These are phyloP conservation scores for Leishmania tropica DNA, from an alignment of 208 protist genomes.

Conservation along the genomic window DNA sequence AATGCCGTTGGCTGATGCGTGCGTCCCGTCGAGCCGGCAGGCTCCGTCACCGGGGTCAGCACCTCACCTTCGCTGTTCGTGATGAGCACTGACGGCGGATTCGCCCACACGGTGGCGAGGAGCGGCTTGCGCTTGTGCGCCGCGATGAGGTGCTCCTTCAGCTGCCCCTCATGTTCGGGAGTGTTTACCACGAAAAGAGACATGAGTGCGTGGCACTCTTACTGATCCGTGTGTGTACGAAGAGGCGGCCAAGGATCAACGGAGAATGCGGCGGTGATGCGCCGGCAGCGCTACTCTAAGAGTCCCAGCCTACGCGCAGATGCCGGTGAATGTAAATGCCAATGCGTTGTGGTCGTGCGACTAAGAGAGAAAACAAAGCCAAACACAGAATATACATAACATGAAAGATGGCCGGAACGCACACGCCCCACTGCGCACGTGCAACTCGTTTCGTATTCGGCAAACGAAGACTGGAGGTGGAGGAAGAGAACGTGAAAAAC, in stretches of 20 bases:
- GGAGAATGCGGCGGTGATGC: background rate
- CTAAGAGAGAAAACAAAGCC: background rate
- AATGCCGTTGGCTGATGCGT: constrained; percentile 48
- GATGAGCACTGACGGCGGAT: constrained; percentile 70
- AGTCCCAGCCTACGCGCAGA: background rate
- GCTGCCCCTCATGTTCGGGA: constrained; percentile 54
- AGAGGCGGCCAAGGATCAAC: background rate
- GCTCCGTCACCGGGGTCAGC: constrained; percentile 53
- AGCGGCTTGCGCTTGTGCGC: constrained; percentile 63
- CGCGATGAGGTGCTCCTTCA: constrained; percentile 57
- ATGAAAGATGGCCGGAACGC: background rate
- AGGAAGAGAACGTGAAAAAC: background rate
- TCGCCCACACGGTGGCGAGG: constrained; percentile 69
- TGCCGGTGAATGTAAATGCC: background rate
- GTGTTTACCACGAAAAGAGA: constrained; percentile 77
- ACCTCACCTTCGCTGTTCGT: constrained; percentile 83
- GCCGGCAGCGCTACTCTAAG: background rate
- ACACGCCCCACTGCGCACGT: background rate
- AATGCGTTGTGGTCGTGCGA: background rate
- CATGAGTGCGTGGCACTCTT: constrained; percentile 31
- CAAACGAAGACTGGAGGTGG: background rate
- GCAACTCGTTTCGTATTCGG: background rate
- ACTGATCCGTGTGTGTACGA: background rate
- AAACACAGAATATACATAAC: background rate
- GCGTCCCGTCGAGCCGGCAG: constrained; percentile 23